phyloP scores from a whole-genome alignment of 2,329 filamentous ascomycete genomes.

The Hypoxylon sp. region DNA sequence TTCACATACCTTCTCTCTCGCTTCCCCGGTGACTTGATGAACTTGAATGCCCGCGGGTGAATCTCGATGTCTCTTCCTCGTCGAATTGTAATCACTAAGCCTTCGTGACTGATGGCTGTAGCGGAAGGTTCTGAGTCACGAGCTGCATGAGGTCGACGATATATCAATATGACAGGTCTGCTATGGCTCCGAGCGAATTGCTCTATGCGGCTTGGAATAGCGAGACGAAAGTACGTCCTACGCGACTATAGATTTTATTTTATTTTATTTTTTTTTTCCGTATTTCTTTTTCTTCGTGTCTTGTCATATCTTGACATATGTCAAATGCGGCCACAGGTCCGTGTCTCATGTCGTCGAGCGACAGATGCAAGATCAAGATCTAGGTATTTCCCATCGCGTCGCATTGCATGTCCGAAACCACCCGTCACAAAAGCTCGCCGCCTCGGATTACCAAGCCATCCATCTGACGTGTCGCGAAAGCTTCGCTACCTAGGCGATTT shows the following conservation, averaged over 20 bases:
- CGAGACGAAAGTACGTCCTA: slow-evolving; percentile 8
- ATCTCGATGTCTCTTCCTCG: neutral
- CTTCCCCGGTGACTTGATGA: neutral
- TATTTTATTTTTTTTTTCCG: too few relatives aligned
- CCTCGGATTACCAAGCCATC: neutral
- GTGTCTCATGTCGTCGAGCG: slow-evolving; percentile 26
- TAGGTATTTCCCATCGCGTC: slow-evolving; percentile 19
- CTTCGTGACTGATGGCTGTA: neutral
- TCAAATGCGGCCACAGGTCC: slow-evolving; percentile 12
- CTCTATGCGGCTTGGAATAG: slow-evolving; percentile 5
- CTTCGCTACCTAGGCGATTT: too few relatives aligned
- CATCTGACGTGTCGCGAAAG: neutral
- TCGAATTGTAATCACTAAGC: slow-evolving; percentile 10
- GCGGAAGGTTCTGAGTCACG: neutral
- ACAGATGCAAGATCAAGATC: slow-evolving; percentile 34
- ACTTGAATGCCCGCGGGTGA: too few relatives aligned
- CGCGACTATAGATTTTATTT: slow-evolving; percentile 13
- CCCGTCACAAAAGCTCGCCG: neutral
- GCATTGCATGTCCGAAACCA: slow-evolving; percentile 10
- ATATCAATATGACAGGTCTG: slow-evolving; percentile 30
- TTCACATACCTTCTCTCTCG: neutral
- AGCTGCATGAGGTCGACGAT: neutral
- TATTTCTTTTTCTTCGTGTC: slow-evolving; percentile 6
- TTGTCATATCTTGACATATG: slow-evolving; percentile 1
- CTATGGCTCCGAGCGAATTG: slow-evolving; percentile 4